Evolutionary conservation across 331 rosid genomes (phyloP), one percentile per base, ranked within the genome.

Genomic region (Pyracantha coccinea): DNA sequence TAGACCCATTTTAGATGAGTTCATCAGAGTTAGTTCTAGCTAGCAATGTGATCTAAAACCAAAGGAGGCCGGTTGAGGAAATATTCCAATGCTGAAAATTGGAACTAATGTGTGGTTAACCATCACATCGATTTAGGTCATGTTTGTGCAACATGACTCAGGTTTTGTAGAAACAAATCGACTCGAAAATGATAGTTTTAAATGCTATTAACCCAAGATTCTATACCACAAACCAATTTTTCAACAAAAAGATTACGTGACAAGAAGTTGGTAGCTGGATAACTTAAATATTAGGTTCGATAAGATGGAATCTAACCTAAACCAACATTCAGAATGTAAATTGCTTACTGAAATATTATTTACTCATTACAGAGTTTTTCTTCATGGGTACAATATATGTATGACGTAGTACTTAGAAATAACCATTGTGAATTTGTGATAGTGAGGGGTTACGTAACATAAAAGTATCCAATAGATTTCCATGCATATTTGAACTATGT

Each of bases 61-160:
- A 16, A 47, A 38, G 45, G 45, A 58, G 29, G 3, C 25, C 14
- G 24, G 19, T 20, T 8, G 33, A 29, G 15, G 31, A 55, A 55
- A 6, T 76, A 38, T 38, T 57, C 47, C 23, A 35, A 21, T 45
- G 31, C 61, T 33, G 53, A 66, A 66, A 23, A 16, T 10, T 57
- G 72, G 10, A 33, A 10, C 67, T 3, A 23, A 17, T 21, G 24
- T 7, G 62, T 63, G 1, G 78, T 58, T 82, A 59, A 12, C 54
- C 19, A 65, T 82, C 78, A 70, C 78, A 78, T 82, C 68, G 8
- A 78, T 31, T 66, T 74, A 75, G 83, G 78, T 65, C 71, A 58
- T 61, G 66, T 1, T 68, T 64, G 11, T 41, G 16, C 8, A 47
- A 2, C 24, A 63, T 19, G 52, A 77, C 53, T 27, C 57, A 4